phyloP scores from a whole-genome alignment of 2,329 filamentous ascomycete genomes.

The Fusarium sp. region DNA sequence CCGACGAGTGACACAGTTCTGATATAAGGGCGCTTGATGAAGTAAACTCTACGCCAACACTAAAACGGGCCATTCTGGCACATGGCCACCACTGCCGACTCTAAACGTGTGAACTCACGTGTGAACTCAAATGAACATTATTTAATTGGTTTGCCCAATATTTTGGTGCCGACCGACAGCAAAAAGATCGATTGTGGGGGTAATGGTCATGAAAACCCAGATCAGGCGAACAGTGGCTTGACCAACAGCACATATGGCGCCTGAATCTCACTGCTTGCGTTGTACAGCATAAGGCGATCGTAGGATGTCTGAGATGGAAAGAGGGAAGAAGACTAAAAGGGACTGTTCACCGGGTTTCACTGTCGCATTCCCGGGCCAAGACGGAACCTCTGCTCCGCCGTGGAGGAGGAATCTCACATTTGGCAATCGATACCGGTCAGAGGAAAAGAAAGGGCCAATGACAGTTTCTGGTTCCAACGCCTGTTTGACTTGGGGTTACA shows the following conservation, averaged over 20 bases:
- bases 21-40: background rate
- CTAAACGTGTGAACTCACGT: background rate
- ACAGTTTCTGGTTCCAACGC: background rate
- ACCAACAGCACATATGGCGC: background rate
- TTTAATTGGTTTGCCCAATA: slow-evolving; percentile 9
- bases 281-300: background rate
- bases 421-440: background rate
- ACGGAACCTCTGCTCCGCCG: background rate
- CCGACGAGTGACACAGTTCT: background rate
- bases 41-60: slow-evolving; percentile 4
- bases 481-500: slow-evolving; percentile 8
- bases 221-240: slow-evolving; percentile 14
- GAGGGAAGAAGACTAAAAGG: slow-evolving; percentile 18
- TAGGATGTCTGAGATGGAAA: background rate
- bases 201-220: background rate
- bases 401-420: background rate
- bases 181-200: slow-evolving; percentile 14
- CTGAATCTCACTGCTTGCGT: background rate
- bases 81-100: background rate
- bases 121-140: background rate
- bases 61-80: background rate
- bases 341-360: background rate
- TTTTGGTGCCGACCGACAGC: slow-evolving; percentile 2
- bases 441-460: background rate
- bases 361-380: background rate